phyloP scores from a whole-genome alignment of 371 early-diverging fungal species.

The Mucor velutinosus region DNA sequence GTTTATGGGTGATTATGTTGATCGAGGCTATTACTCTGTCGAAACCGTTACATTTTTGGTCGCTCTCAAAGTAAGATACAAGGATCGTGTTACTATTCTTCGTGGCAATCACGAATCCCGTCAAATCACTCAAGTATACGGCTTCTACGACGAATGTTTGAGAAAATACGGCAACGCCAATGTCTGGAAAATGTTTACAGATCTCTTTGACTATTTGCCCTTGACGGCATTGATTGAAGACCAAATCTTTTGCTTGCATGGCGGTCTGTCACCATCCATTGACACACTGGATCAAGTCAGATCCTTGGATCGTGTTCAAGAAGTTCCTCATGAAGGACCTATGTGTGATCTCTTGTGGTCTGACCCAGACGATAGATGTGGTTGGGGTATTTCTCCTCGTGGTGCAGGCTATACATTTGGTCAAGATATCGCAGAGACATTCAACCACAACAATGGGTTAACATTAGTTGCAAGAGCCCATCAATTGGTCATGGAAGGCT shows the following conservation, averaged over 20 bases:
- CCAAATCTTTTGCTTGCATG: slow-evolving; percentile 96
- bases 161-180: slow-evolving; percentile 97
- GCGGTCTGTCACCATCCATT: slow-evolving; percentile 98
- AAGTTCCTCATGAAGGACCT: slow-evolving; percentile 99
- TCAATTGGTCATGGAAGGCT: slow-evolving; percentile 93
- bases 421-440: slow-evolving; percentile 94
- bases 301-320: slow-evolving; percentile 96
- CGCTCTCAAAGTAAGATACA: slow-evolving; percentile 95
- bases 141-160: slow-evolving; percentile 94
- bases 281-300: slow-evolving; percentile 97
- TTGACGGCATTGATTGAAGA: slow-evolving; percentile 86
- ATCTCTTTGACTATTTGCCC: slow-evolving; percentile 98
- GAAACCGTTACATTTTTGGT: slow-evolving; percentile 96
- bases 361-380: slow-evolving; percentile 98
- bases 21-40: slow-evolving; percentile 98
- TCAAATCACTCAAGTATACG: slow-evolving; percentile 99
- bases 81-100: slow-evolving; percentile 95
- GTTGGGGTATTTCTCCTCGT: slow-evolving; percentile 97
- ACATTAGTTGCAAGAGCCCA: slow-evolving; percentile 95
- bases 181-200: slow-evolving; percentile 99
- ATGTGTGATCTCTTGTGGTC: slow-evolving; percentile 99
- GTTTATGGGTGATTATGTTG: slow-evolving; percentile 99
- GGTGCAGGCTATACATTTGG: slow-evolving; percentile 99
- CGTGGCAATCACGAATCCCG: slow-evolving; percentile 99
- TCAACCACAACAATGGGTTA: slow-evolving; percentile 96